Conservation (phyloP, 2,329 filamentous ascomycete species). For the Fusarium protoensiforme region DNA sequence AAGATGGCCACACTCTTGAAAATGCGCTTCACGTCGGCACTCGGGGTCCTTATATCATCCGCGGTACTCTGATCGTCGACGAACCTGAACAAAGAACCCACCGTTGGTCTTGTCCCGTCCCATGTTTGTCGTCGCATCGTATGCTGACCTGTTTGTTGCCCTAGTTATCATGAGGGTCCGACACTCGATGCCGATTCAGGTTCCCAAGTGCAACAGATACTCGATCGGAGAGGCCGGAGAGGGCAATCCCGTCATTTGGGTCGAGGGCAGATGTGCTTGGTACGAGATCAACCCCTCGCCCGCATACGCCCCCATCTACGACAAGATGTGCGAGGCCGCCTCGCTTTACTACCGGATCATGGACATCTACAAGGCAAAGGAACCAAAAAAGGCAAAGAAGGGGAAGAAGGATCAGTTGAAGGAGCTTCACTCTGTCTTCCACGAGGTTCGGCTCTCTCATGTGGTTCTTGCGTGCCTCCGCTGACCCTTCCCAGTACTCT, state of each 20-base stretch:
- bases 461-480: not conserved
- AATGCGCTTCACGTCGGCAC: conserved; percentile 71
- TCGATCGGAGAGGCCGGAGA: conserved; percentile 65
- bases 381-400: conserved; percentile 45
- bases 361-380: conserved; percentile 61
- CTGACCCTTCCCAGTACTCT: conserved; percentile 56
- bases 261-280: conserved; percentile 69
- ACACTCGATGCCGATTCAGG: conserved; percentile 58
- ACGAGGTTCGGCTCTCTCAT: conserved; percentile 38
- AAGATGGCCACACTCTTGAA: conserved; percentile 63
- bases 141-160: conserved; percentile 21
- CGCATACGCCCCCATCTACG: conserved; percentile 66
- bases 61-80: conserved; percentile 67
- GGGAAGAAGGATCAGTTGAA: conserved; percentile 44
- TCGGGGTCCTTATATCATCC: conserved; percentile 70
- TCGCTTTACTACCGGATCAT: conserved; percentile 71
- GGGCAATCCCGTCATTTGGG: conserved; percentile 71
- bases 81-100: conserved; percentile 50
- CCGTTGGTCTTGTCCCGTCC: conserved; percentile 47
- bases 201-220: conserved; percentile 60
- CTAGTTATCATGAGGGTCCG: conserved; percentile 48
- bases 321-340: conserved; percentile 71
- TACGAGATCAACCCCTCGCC: conserved; percentile 72
- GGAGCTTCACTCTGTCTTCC: conserved; percentile 46
- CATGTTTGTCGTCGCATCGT: not conserved